These are phyloP conservation scores for Physcomitrium patens DNA, from an alignment of 225 moss, liverwort and hornwort genomes.

Conservation along the genomic window DNA sequence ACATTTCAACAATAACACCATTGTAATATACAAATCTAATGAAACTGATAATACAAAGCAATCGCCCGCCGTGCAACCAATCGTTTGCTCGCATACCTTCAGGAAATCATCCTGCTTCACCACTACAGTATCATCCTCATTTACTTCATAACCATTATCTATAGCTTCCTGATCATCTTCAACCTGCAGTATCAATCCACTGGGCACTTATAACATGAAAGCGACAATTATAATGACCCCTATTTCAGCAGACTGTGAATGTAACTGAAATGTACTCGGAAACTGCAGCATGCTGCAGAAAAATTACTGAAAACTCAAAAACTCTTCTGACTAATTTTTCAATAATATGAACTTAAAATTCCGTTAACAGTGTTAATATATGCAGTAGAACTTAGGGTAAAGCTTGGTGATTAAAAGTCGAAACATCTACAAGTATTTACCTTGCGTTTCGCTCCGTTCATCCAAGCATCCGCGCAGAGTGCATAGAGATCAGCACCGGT, in stretches of 20 bases:
- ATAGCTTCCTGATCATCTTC: slow-evolving; percentile 53
- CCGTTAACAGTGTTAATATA: no score
- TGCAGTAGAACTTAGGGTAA: no score
- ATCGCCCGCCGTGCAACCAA: no score
- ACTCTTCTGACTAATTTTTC: no score
- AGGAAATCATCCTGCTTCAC: slow-evolving; percentile 92
- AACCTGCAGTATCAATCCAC: slow-evolving; percentile 35
- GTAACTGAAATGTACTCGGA: no score
- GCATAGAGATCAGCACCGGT: slow-evolving; percentile 99
- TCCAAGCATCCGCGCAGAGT: slow-evolving; percentile 99
- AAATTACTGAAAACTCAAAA: no score
- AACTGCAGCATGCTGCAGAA: no score
- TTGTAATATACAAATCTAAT: background rate
- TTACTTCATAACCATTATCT: slow-evolving; percentile 37
- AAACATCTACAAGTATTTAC: slow-evolving; percentile 33
- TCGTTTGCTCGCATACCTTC: slow-evolving; percentile 55
- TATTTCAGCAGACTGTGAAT: no score
- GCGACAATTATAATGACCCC: background rate
- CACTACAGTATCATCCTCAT: slow-evolving; percentile 45
- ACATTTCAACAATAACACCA: background rate
- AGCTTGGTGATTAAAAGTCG: no score
- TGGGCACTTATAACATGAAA: background rate
- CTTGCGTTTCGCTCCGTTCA: slow-evolving; percentile 96
- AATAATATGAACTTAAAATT: no score
- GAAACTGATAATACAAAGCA: no score